Evolutionary conservation across 2,329 filamentous ascomycete species (phyloP), one percentile per base, ranked within the genome.

Genomic region (Elsinoe necatrix): DNA sequence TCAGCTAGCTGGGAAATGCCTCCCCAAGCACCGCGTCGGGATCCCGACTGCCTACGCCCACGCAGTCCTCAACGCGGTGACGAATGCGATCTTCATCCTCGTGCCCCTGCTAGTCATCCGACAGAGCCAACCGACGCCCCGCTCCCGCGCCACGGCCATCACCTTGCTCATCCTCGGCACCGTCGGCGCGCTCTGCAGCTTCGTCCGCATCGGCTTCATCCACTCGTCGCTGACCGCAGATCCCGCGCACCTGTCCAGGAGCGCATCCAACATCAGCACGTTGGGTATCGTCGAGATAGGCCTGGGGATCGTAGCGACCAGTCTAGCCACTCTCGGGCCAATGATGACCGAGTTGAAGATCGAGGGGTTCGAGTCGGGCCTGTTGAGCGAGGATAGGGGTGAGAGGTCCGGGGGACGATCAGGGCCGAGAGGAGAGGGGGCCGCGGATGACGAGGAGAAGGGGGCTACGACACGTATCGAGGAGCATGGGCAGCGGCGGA

Each of bases 61-160:
- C n/a, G 62, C 63, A n/a, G 65, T 66, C 39, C 61, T 74, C 35
- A 72, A 72, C 47, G 69, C 71, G 16, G n/a, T 66, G 14, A 72
- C 70, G 1, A 68, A 73, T 60, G 64, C 64, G 58, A 59, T 65
- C 55, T 65, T 72, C 48, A 68, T 68, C 23, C 63, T 69, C n/a
- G 67, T 76, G 5, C 73, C 74, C 1, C 66, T 70, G 4, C 65
- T 71, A 37, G 59, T 76, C 23, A 63, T 76, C 41, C 68, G 67
- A 61, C 68, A 71, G 21, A 64, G 72, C 4, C 68, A 72, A 41
- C 71, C 76, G 64, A 69, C 70, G 25, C 60, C 59, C 9, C 65
- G 66, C 12, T 68, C 72, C 41, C 76, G 75, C 58, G 51, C 71
- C 18, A 71, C 70, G 0, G 71, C 75, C 1, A 64, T 67, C 25